Conservation (phyloP, 2,329 filamentous ascomycete species). For the Penicillium sp. region DNA sequence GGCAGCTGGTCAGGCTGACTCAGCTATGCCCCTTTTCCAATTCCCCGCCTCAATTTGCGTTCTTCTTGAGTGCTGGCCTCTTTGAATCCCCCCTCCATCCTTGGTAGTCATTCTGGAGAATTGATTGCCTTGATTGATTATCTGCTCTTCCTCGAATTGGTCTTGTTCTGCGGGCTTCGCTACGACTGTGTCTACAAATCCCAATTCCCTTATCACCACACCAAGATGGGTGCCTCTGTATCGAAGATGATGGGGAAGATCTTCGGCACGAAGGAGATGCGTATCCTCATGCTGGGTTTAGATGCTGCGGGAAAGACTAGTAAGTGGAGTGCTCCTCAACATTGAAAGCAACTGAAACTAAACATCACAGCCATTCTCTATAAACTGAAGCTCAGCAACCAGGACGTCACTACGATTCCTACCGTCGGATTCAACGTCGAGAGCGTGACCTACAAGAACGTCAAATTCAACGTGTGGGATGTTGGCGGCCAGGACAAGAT, state of each 20-base stretch:
- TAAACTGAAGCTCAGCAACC: slow-evolving; percentile 89
- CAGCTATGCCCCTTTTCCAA: slow-evolving; percentile 34
- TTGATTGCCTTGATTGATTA: background rate
- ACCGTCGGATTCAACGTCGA: slow-evolving; percentile 99
- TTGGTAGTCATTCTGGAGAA: background rate
- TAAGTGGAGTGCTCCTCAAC: slow-evolving; percentile 18
- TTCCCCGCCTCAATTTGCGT: slow-evolving; percentile 19
- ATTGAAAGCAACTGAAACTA: slow-evolving; percentile 4
- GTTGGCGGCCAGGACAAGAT: slow-evolving; percentile 99
- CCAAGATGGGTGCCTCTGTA: slow-evolving; percentile 81
- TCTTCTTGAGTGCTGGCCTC: slow-evolving; percentile 11
- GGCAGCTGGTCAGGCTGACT: slow-evolving; percentile 20
- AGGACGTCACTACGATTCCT: slow-evolving; percentile 96
- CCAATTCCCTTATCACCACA: slow-evolving; percentile 5
- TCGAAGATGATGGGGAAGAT: slow-evolving; percentile 98
- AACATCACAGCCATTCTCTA: slow-evolving; percentile 72
- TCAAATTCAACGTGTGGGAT: slow-evolving; percentile 99
- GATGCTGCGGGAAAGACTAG: slow-evolving; percentile 98
- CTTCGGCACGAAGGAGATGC: slow-evolving; percentile 99
- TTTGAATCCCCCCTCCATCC: slow-evolving; percentile 2
- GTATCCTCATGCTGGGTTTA: slow-evolving; percentile 93
- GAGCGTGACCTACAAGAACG: slow-evolving; percentile 97
- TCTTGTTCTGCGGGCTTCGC: background rate
- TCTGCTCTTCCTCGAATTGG: background rate
- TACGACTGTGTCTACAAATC: background rate